Conservation (phyloP, 345 rosid species). For the Salix exigua region DNA sequence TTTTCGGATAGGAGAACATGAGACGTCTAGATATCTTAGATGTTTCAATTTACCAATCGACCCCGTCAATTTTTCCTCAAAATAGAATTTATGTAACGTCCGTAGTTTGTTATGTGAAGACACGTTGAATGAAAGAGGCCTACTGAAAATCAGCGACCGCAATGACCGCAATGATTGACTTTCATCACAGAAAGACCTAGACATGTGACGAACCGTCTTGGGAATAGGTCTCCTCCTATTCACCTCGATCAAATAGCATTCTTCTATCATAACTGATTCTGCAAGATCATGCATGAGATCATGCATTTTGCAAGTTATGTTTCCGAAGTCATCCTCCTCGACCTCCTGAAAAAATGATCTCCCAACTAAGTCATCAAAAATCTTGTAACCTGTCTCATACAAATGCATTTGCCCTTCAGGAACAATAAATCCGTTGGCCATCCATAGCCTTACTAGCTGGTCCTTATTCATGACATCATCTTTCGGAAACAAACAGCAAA, state of each 20-base stretch:
- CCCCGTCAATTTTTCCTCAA: background rate
- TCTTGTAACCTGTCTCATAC: slow-evolving; percentile 12
- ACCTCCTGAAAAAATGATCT: slow-evolving; percentile 15
- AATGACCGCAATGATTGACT: too few species aligned
- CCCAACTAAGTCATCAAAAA: slow-evolving; percentile 16
- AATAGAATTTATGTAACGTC: too few species aligned
- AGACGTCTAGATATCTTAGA: slow-evolving; percentile 19
- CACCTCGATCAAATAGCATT: background rate
- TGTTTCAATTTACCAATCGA: slow-evolving; percentile 18
- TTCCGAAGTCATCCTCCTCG: background rate
- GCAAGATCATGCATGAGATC: slow-evolving; percentile 27
- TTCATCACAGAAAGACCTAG: background rate
- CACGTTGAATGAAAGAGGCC: background rate
- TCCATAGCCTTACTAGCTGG: slow-evolving; percentile 17
- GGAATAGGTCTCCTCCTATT: background rate
- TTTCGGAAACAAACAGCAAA: slow-evolving; percentile 5
- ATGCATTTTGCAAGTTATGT: slow-evolving; percentile 18
- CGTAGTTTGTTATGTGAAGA: too few species aligned
- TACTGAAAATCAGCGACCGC: slow-evolving; percentile 1
- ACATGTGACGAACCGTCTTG: background rate
- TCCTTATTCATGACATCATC: background rate
- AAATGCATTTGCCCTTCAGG: background rate
- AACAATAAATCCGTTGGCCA: slow-evolving; percentile 24
- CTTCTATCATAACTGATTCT: background rate
- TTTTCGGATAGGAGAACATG: background rate